Conservation (phyloP, 176 grass and related monocot species). For the Guadua angustifolia region DNA sequence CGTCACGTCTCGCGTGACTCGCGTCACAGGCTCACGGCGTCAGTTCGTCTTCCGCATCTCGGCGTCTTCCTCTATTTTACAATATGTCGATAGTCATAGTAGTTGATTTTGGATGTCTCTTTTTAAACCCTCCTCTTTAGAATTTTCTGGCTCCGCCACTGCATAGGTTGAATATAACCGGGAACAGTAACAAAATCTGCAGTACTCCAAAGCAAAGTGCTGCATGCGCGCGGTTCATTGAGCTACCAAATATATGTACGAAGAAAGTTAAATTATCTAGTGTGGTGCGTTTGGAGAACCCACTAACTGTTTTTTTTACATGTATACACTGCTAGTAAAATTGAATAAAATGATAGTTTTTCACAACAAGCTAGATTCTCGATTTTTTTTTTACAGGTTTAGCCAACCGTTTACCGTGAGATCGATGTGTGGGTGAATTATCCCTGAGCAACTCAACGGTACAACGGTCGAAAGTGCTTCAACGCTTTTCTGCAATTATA, state of each 20-base stretch:
- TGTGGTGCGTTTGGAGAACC: slow-evolving; percentile 28
- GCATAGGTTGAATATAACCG: too few species aligned
- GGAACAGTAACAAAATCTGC: background rate
- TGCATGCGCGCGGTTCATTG: background rate
- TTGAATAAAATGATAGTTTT: background rate
- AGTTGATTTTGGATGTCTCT: too few species aligned
- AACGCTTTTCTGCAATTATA: slow-evolving; percentile 4
- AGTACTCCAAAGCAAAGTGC: background rate
- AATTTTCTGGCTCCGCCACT: too few species aligned
- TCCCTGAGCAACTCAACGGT: slow-evolving; percentile 25
- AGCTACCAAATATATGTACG: background rate
- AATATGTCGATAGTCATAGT: too few species aligned
- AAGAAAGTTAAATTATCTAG: background rate
- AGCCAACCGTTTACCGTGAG: background rate
- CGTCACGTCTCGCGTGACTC: too few species aligned
- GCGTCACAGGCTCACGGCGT: too few species aligned
- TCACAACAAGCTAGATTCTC: slow-evolving; percentile 30
- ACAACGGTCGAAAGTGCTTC: background rate
- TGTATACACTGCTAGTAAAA: background rate
- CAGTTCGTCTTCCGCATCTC: too few species aligned
- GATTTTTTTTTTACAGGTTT: slow-evolving; percentile 6
- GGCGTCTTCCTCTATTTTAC: too few species aligned
- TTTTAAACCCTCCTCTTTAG: too few species aligned
- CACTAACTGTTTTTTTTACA: slow-evolving; percentile 23
- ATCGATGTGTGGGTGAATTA: slow-evolving; percentile 8